Evolutionary conservation across 2,329 filamentous ascomycete species (phyloP), one percentile per base, ranked within the genome.

Genomic region (Aureobasidium sp.): DNA sequence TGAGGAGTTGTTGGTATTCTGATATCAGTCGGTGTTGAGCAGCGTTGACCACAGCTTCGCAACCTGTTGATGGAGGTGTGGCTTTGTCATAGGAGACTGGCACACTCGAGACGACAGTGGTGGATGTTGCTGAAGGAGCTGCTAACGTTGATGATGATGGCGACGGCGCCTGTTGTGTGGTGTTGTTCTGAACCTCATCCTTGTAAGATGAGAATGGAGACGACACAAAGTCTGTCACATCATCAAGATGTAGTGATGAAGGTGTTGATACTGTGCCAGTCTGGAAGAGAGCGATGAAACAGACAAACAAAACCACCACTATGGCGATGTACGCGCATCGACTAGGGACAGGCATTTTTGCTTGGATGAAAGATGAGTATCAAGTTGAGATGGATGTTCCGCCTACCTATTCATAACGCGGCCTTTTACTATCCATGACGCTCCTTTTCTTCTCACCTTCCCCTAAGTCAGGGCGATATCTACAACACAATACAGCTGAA

Each of bases 1-100:
- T 61, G 17, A 61, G 44, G 6, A 61, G 36, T 37, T 61, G 45
- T 34, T 51, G 48, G 36, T 61, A 61, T 11, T 51, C 58, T n/a
- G 45, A 41, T 11, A 61, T 52, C 17, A 61, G 37, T 22, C 25
- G 25, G 44, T 42, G 58, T 36, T 61, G 58, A 34, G 48, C 45
- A 17, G 36, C 37, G 6, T 39, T 52, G 20, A 61, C 58, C n/a
- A 61, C 58, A 22, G 22, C 27, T 27, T 61, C 58, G 25, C 58
- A 61, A 12, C 58, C 58, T 27, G 58, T 61, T 12, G 36, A 42
- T 1, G 58, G 58, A 42, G 58, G 58, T 17, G 45, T 61, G 11
- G 36, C 52, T 17, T 51, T 44, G 45, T 61, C 58, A 27, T 51
- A 61, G 29, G 58, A 61, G 27, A 61, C 36, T 15, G 55, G 44